These are phyloP conservation scores for Nidula niveotomentosa DNA, from an alignment of 1,284 basidiomycete genomes.

Conservation along the genomic window DNA sequence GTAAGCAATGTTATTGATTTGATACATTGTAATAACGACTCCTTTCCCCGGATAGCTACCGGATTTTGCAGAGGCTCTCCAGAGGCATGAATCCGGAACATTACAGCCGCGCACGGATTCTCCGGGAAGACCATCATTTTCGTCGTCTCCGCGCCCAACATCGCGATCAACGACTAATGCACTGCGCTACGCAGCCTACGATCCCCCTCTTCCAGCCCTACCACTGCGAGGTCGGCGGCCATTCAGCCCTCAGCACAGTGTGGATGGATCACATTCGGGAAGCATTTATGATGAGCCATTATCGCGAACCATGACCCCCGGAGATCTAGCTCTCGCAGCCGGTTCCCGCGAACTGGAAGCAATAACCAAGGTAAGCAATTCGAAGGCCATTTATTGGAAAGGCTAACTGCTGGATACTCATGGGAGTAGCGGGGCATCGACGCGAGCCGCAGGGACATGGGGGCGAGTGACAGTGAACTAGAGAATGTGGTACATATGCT, in stretches of 20 bases:
- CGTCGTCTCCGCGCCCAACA: constrained; percentile 24
- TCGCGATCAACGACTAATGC: constrained; percentile 33
- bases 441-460: no score
- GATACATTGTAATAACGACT: neutral
- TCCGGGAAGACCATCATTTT: constrained; percentile 18
- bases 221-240: constrained; percentile 35
- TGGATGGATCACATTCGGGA: constrained; percentile 15
- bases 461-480: no score
- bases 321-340: constrained; percentile 54
- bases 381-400: no score
- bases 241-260: constrained; percentile 22
- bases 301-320: constrained; percentile 41
- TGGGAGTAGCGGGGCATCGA: no score
- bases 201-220: constrained; percentile 48
- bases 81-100: constrained; percentile 18
- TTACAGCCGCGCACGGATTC: constrained; percentile 9
- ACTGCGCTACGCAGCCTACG: constrained; percentile 72
- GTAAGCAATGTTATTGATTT: constrained; percentile 29
- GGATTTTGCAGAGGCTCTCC: constrained; percentile 59
- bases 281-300: constrained; percentile 7
- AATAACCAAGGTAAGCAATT: constrained; percentile 5
- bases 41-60: constrained; percentile 50
- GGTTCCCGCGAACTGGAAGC: constrained; percentile 36
- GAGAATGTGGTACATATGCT: no score
- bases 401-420: no score